Evolutionary conservation across 768 basidiomycete genomes (phyloP).

Genomic region (Phylloporus sp.): DNA sequence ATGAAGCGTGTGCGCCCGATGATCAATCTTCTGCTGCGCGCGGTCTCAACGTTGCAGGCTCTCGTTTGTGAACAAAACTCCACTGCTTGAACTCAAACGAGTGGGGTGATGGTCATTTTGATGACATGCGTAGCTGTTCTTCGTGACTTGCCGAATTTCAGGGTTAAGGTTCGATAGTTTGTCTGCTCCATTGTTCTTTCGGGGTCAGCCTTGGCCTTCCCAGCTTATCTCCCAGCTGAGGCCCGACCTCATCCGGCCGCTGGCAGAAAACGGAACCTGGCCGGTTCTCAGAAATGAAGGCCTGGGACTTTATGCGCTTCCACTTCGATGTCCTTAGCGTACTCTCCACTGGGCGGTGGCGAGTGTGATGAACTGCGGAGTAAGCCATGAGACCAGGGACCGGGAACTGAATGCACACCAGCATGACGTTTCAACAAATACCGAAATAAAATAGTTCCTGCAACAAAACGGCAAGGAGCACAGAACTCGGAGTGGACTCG

Average conservation of each 20-base stretch:
- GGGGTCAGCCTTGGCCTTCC: constrained; percentile 13
- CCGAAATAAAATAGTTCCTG: constrained; percentile 19
- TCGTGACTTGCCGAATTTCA: constrained; percentile 6
- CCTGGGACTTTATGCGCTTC: constrained; percentile 8
- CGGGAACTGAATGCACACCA: constrained; percentile 9
- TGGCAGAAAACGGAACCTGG: constrained; percentile 2
- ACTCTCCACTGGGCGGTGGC: neutral
- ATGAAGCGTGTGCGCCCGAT: constrained; percentile 16
- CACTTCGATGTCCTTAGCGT: neutral
- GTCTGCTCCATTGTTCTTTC: constrained; percentile 9
- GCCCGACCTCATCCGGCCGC: constrained; percentile 7
- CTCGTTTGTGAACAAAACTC: constrained; percentile 10
- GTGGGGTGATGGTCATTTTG: neutral
- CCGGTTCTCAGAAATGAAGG: constrained; percentile 13
- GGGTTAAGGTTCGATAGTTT: constrained; percentile 15
- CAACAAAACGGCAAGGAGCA: constrained; percentile 6
- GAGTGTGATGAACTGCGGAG: constrained; percentile 5
- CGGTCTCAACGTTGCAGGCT: constrained; percentile 22
- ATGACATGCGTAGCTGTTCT: neutral
- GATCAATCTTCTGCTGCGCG: constrained; percentile 24
- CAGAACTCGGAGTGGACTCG: constrained; percentile 1
- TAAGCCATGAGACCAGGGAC: constrained; percentile 9
- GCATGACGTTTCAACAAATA: constrained; percentile 21
- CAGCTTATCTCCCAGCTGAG: constrained; percentile 23
- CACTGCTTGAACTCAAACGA: constrained; percentile 2